A percentile compares a stretch with the other conserved stretches of the same genome.
Conservation (phyloP, 495 filamentous ascomycete genomes). For the Elasticomyces elasticus region DNA sequence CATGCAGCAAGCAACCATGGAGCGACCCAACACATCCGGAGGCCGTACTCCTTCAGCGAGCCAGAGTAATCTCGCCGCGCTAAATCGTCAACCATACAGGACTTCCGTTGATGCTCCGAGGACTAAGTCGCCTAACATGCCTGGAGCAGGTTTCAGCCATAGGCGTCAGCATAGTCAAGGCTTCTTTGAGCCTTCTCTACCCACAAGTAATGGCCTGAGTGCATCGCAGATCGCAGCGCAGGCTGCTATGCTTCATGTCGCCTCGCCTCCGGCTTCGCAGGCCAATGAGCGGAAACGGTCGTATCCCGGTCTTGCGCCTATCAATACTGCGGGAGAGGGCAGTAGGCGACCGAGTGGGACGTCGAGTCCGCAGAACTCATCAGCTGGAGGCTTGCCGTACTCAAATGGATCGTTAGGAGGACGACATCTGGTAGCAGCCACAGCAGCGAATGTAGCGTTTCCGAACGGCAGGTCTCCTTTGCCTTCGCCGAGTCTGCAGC, state of each 20-base stretch:
- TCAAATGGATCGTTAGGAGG: conserved; percentile 61
- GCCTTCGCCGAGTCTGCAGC: conserved; percentile 25
- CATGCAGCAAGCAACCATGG: conserved; percentile 4
- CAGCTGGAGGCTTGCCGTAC: conserved; percentile 27
- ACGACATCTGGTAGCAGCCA: conserved; percentile 58
- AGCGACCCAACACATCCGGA: conserved; percentile 14
- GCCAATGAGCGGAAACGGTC: conserved; percentile 56
- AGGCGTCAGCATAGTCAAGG: conserved; percentile 67
- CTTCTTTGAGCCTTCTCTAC: conserved; percentile 78
- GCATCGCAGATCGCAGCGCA: conserved; percentile 87
- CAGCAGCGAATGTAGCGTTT: conserved; percentile 81
- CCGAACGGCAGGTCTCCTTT: conserved; percentile 46
- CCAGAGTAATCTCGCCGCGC: not conserved
- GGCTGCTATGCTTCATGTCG: conserved; percentile 66
- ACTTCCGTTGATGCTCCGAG: conserved; percentile 15
- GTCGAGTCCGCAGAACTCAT: conserved; percentile 44
- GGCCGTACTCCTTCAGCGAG: conserved; percentile 15
- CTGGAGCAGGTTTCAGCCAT: conserved; percentile 25
- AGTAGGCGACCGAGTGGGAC: conserved; percentile 33
- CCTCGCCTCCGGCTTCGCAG: conserved; percentile 10
- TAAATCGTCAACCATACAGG: not conserved
- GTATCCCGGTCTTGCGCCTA: conserved; percentile 19
- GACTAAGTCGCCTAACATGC: conserved; percentile 13
- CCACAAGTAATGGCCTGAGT: conserved; percentile 45
- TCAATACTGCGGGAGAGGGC: conserved; percentile 42